phyloP scores from a whole-genome alignment of 192 early-diverging fungal species.

The Podila epicladia region DNA sequence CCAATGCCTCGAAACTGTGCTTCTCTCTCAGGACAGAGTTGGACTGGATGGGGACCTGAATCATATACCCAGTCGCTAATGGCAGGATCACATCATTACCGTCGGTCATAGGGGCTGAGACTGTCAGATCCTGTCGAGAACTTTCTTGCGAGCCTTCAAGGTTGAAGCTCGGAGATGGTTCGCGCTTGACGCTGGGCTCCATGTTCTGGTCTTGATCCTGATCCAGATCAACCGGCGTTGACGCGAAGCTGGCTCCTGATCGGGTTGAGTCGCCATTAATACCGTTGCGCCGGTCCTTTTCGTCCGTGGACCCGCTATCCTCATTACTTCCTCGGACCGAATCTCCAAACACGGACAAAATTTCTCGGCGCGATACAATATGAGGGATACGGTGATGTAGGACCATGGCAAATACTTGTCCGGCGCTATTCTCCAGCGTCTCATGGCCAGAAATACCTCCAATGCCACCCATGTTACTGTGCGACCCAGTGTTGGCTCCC shows the following conservation, averaged over 20 bases:
- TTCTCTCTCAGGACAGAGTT: conserved; percentile 55
- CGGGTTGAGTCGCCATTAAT: not conserved
- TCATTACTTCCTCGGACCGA: not conserved
- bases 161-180: conserved; percentile 5
- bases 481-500: not conserved
- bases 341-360: not conserved
- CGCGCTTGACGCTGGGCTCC: conserved; percentile 4
- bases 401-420: conserved; percentile 56
- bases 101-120: conserved; percentile 22
- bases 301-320: not conserved
- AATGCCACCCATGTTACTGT: conserved; percentile 26
- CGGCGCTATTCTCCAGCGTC: conserved; percentile 32
- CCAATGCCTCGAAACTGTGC: conserved; percentile 50
- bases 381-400: conserved; percentile 61
- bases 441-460: conserved; percentile 23
- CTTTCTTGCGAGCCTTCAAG: conserved; percentile 5
- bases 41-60: conserved; percentile 53
- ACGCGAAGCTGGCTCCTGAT: conserved; percentile 1
- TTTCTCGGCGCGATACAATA: conserved; percentile 44
- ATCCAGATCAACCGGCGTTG: not conserved
- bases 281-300: not conserved
- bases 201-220: conserved; percentile 15
- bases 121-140: conserved; percentile 9
- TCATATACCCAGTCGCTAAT: conserved; percentile 59
- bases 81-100: conserved; percentile 54